A percentile compares a stretch with the other conserved stretches of the same genome.
These are phyloP conservation scores for Capsicum baccatum DNA, from an alignment of 257 asterid species.

Conservation along the genomic window DNA sequence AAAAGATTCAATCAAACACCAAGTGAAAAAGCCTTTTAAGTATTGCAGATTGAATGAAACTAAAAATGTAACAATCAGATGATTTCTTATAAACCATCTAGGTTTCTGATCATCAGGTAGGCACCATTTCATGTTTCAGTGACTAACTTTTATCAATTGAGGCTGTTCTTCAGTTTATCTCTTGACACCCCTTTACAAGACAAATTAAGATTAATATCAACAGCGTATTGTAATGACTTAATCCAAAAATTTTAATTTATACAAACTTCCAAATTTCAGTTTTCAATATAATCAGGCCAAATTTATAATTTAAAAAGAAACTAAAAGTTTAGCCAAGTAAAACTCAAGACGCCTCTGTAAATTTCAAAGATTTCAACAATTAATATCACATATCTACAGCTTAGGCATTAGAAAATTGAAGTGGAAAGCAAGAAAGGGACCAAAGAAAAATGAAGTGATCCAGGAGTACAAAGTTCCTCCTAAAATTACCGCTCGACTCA, in stretches of 20 bases:
- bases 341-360: not conserved
- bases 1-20: not conserved
- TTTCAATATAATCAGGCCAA: constrained; percentile 6
- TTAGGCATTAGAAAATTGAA: constrained; percentile 17
- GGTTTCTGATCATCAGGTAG: constrained; percentile 4
- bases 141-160: not conserved
- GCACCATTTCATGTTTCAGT: not conserved
- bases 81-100: constrained; percentile 2
- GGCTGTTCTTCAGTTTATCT: not conserved
- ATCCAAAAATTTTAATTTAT: not conserved
- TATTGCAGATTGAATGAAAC: constrained; percentile 10
- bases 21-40: not conserved
- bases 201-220: constrained; percentile 11
- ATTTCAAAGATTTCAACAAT: constrained; percentile 13
- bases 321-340: not conserved
- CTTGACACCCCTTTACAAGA: not conserved
- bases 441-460: constrained; percentile 1
- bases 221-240: not conserved
- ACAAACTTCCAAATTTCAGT: not conserved
- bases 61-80: not conserved
- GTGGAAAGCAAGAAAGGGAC: not conserved
- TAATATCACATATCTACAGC: not conserved
- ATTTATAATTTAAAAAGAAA: constrained; percentile 9
- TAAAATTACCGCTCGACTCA: constrained; percentile 77
- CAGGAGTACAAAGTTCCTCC: constrained; percentile 22